Conservation (phyloP, 2,329 filamentous ascomycete species). For the Leptodontidium sp. region DNA sequence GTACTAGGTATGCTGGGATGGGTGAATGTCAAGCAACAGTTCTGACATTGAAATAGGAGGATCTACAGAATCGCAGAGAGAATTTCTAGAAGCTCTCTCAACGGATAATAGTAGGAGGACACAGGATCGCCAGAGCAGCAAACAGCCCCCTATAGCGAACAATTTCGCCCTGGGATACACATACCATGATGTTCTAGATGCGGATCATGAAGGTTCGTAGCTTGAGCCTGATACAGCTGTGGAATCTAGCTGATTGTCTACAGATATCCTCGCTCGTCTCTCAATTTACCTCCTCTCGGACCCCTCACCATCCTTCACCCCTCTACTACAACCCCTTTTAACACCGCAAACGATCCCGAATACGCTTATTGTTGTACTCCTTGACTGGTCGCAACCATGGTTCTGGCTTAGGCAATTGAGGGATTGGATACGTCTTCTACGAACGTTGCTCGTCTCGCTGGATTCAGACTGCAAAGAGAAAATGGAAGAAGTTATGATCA, state of each 20-base stretch:
- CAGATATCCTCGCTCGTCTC: slow-evolving; percentile 88
- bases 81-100: slow-evolving; percentile 75
- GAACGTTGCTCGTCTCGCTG: slow-evolving; percentile 77
- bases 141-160: slow-evolving; percentile 83
- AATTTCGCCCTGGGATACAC: slow-evolving; percentile 93
- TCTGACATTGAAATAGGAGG: slow-evolving; percentile 65
- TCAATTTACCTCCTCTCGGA: slow-evolving; percentile 90
- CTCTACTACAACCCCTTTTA: slow-evolving; percentile 83
- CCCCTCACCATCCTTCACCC: slow-evolving; percentile 82
- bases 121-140: slow-evolving; percentile 63
- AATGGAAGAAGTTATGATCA: slow-evolving; percentile 85
- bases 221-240: not conserved
- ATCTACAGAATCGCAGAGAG: slow-evolving; percentile 81
- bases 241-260: slow-evolving; percentile 33
- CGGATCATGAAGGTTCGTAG: slow-evolving; percentile 85
- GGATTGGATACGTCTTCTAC: slow-evolving; percentile 87
- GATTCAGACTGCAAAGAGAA: slow-evolving; percentile 79
- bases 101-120: slow-evolving; percentile 50
- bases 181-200: slow-evolving; percentile 92
- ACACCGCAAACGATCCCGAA: slow-evolving; percentile 85
- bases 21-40: slow-evolving; percentile 15
- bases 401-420: slow-evolving; percentile 88
- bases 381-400: slow-evolving; percentile 96
- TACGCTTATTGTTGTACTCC: slow-evolving; percentile 86
- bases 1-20: slow-evolving; percentile 71